These are phyloP conservation scores for Halophytophthora polymorphica DNA, from an alignment of 352 stramenopile species.

Conservation along the genomic window DNA sequence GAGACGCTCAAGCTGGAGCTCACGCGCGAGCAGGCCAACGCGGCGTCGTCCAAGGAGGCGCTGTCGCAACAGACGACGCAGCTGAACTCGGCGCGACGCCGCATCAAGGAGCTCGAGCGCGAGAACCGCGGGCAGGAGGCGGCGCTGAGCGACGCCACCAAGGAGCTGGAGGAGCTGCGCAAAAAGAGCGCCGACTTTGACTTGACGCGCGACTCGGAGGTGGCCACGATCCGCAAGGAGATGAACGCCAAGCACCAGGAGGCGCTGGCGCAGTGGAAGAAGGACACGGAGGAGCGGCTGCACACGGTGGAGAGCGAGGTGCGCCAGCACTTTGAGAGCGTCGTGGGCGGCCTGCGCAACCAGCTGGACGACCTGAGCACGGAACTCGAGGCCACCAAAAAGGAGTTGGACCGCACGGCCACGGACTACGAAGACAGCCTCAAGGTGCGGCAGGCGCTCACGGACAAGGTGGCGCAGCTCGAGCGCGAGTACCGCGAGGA, in stretches of 20 bases:
- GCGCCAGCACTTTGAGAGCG: slow-evolving; percentile 63
- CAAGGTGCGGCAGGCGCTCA: slow-evolving; percentile 63
- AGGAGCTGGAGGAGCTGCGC: slow-evolving; percentile 66
- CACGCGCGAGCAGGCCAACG: slow-evolving; percentile 55
- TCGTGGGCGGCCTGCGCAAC: slow-evolving; percentile 46
- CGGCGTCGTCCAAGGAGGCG: slow-evolving; percentile 71
- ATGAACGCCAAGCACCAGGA: slow-evolving; percentile 78
- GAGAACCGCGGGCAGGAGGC: slow-evolving; percentile 48
- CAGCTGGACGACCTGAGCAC: slow-evolving; percentile 60
- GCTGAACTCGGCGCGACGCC: slow-evolving; percentile 55
- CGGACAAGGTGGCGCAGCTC: slow-evolving; percentile 76
- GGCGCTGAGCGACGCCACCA: slow-evolving; percentile 50
- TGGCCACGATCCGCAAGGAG: slow-evolving; percentile 69
- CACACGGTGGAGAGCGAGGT: slow-evolving; percentile 69
- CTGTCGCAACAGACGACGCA: slow-evolving; percentile 67
- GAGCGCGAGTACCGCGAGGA: slow-evolving; percentile 79
- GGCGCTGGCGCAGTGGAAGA: slow-evolving; percentile 70
- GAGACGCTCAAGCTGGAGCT: slow-evolving; percentile 53
- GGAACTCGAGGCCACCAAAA: slow-evolving; percentile 69
- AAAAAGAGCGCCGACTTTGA: slow-evolving; percentile 78
- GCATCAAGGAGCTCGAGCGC: slow-evolving; percentile 73
- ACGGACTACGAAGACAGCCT: slow-evolving; percentile 82
- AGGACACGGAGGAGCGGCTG: slow-evolving; percentile 74
- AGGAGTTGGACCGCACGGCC: slow-evolving; percentile 70
- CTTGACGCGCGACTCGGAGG: slow-evolving; percentile 61